Conservation (phyloP, 1,284 basidiomycete species). For the Irpex sp. region DNA sequence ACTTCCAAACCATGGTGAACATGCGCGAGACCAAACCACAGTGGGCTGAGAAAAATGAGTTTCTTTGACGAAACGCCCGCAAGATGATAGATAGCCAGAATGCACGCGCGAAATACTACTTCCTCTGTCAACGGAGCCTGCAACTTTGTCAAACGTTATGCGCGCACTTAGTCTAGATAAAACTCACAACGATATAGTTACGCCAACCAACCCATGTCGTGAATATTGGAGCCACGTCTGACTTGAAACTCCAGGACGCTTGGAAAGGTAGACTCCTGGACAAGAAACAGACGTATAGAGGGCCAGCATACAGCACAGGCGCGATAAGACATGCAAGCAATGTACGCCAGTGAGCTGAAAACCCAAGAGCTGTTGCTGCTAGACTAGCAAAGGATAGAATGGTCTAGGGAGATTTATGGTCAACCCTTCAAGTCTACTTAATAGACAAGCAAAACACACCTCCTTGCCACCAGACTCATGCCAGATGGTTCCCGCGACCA, state of each 20-base stretch:
- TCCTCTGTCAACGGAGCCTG: slow-evolving; percentile 93
- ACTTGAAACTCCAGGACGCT: slow-evolving; percentile 42
- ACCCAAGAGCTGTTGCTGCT: slow-evolving; percentile 18
- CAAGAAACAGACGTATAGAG: slow-evolving; percentile 67
- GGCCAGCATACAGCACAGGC: slow-evolving; percentile 80
- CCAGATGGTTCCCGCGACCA: slow-evolving; percentile 40
- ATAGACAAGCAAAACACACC: slow-evolving; percentile 17
- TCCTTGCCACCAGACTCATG: slow-evolving; percentile 22
- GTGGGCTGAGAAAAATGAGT: slow-evolving; percentile 79
- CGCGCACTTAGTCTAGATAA: not conserved
- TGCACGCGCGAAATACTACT: slow-evolving; percentile 85
- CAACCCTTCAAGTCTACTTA: not conserved
- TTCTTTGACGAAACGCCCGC: slow-evolving; percentile 50
- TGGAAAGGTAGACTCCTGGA: slow-evolving; percentile 61
- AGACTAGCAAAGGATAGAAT: slow-evolving; percentile 11
- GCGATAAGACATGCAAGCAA: slow-evolving; percentile 65
- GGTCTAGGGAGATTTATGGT: slow-evolving; percentile 9
- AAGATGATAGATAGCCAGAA: slow-evolving; percentile 72
- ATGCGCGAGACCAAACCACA: slow-evolving; percentile 92
- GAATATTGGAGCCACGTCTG: slow-evolving; percentile 39
- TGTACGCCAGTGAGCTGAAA: slow-evolving; percentile 28
- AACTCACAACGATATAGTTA: slow-evolving; percentile 76
- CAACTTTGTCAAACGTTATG: slow-evolving; percentile 1
- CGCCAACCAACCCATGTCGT: slow-evolving; percentile 57
- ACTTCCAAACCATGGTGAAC: slow-evolving; percentile 88